Percentiles rank a stretch among this genome's conserved stretches.
Evolutionary conservation across 768 basidiomycete genomes (phyloP).

Genomic region (Termitomyces sp.): DNA sequence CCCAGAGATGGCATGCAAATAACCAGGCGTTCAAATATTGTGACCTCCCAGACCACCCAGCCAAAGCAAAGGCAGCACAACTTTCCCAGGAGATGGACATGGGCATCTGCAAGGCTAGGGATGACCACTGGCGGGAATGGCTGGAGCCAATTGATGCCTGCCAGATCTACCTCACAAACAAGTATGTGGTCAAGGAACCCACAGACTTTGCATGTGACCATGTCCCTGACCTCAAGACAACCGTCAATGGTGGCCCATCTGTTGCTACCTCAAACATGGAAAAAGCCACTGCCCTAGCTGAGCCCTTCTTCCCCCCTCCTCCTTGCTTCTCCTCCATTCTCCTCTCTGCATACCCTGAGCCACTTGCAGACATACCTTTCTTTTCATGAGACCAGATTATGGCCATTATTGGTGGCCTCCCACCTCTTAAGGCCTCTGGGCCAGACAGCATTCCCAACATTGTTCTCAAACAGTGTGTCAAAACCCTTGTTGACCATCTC

Average conservation of each 20-base stretch:
- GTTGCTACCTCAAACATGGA: background rate
- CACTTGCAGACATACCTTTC: background rate
- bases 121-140: background rate
- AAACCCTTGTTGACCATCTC: no score
- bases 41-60: background rate
- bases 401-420: no score
- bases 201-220: background rate
- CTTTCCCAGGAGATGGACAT: background rate
- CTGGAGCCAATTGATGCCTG: no score
- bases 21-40: background rate
- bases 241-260: rapidly evolving
- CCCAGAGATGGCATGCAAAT: background rate
- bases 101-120: background rate
- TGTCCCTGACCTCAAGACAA: background rate
- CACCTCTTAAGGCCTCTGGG: no score
- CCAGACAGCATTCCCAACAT: no score
- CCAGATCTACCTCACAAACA: no score
- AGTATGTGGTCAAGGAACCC: background rate
- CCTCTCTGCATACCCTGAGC: no score
- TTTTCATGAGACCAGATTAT: background rate
- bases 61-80: background rate
- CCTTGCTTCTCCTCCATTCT: background rate
- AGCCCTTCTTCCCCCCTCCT: background rate
- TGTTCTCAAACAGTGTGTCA: no score
- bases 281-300: background rate